Evolutionary conservation across 179 eudicot species (phyloP).

Genomic region (Spergularia azorica): DNA sequence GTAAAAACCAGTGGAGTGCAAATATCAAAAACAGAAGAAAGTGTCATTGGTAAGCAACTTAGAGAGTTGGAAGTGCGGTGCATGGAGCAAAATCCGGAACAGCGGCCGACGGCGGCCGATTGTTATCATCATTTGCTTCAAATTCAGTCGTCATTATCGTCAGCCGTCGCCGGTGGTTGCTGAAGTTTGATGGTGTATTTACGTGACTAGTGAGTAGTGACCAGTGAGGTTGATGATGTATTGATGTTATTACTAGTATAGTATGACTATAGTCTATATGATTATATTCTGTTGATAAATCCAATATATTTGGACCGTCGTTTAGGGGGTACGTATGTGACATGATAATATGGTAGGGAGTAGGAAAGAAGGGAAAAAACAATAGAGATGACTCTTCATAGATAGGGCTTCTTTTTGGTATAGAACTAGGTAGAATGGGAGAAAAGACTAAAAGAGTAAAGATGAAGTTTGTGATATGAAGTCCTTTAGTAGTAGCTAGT

Average conservation of each 20-base stretch:
- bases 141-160: constrained; percentile 60
- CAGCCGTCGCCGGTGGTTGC: constrained; percentile 24
- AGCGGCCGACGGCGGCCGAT: constrained; percentile 87
- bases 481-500: not conserved
- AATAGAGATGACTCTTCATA: constrained; percentile 10
- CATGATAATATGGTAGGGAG: not conserved
- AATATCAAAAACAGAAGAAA: constrained; percentile 7
- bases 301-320: not conserved
- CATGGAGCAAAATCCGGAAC: constrained; percentile 71
- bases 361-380: not conserved
- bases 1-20: constrained; percentile 64
- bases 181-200: constrained; percentile 7
- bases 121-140: constrained; percentile 87
- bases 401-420: constrained; percentile 8
- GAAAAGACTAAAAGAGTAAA: constrained; percentile 2
- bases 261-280: too few relatives aligned
- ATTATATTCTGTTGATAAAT: not conserved
- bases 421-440: not conserved
- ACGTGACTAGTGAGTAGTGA: not conserved
- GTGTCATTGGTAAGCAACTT: constrained; percentile 47
- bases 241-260: too few relatives aligned
- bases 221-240: not conserved
- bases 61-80: constrained; percentile 66
- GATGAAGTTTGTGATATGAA: not conserved
- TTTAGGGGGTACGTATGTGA: not conserved